Evolutionary conservation across 2,329 filamentous ascomycete species (phyloP).

Genomic region (Ceratocystis alfenasii): DNA sequence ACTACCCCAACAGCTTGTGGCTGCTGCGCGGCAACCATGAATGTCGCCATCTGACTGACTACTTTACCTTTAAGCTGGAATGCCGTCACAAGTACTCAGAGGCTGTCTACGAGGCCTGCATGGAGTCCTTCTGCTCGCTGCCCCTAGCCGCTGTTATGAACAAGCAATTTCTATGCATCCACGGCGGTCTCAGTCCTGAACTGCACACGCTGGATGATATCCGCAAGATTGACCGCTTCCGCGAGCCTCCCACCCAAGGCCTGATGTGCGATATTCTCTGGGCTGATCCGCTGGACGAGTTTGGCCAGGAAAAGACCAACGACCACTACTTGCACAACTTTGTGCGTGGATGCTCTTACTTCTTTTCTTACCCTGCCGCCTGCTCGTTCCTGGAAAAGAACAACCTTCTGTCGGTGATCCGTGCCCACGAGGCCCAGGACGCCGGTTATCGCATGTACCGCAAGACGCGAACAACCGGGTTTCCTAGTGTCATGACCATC

Average conservation of each 20-base stretch:
- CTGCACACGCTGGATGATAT: slow-evolving; percentile 91
- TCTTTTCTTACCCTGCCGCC: slow-evolving; percentile 95
- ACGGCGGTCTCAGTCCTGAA: slow-evolving; percentile 90
- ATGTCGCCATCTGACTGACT: slow-evolving; percentile 96
- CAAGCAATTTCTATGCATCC: slow-evolving; percentile 98
- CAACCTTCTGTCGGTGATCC: slow-evolving; percentile 91
- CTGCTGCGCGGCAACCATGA: slow-evolving; percentile 95
- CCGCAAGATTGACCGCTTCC: slow-evolving; percentile 82
- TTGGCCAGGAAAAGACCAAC: slow-evolving; percentile 95
- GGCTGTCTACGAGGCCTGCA: slow-evolving; percentile 89
- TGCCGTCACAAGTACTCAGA: slow-evolving; percentile 99
- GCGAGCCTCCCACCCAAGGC: slow-evolving; percentile 91
- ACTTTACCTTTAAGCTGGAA: slow-evolving; percentile 99
- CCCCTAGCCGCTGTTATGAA: slow-evolving; percentile 97
- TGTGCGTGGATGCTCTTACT: slow-evolving; percentile 95
- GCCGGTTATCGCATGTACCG: slow-evolving; percentile 98
- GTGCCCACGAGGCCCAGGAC: slow-evolving; percentile 96
- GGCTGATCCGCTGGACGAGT: slow-evolving; percentile 96
- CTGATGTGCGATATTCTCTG: slow-evolving; percentile 99
- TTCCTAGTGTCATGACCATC: slow-evolving; percentile 99
- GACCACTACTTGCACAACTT: slow-evolving; percentile 98
- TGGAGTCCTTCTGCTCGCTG: slow-evolving; percentile 92
- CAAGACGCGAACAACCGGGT: slow-evolving; percentile 94
- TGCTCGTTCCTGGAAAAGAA: slow-evolving; percentile 99
- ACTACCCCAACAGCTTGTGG: slow-evolving; percentile 96